Conservation (phyloP, 805 yeast genomes). For the Metschnikowia bowlesiae region DNA sequence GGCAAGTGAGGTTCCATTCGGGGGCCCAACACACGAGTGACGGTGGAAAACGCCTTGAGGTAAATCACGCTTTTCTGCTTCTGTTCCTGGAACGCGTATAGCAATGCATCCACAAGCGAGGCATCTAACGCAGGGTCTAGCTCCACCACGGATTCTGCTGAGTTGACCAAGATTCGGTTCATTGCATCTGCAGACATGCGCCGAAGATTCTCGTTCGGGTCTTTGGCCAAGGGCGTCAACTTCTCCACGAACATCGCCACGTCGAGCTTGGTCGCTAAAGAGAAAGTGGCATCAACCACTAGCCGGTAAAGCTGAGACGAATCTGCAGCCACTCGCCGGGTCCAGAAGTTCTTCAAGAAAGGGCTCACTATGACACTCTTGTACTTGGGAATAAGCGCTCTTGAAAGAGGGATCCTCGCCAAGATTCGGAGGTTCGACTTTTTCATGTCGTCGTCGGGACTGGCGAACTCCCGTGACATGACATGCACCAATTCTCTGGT, state of each 20-base stretch:
- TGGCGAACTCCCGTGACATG: conserved; percentile 63
- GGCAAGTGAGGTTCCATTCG: conserved; percentile 69
- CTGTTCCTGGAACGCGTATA: conserved; percentile 81
- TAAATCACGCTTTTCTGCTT: conserved; percentile 49
- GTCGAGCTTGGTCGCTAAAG: conserved; percentile 65
- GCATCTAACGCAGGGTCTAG: conserved; percentile 60
- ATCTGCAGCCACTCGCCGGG: conserved; percentile 72
- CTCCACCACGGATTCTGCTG: conserved; percentile 40
- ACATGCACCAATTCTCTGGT: conserved; percentile 69
- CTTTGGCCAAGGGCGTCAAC: conserved; percentile 60
- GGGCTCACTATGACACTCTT: conserved; percentile 49
- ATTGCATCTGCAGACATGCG: conserved; percentile 73
- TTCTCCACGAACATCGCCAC: conserved; percentile 54
- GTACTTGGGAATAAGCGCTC: conserved; percentile 47
- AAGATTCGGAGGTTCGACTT: conserved; percentile 65
- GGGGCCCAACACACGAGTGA: conserved; percentile 55
- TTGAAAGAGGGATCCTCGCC: conserved; percentile 59
- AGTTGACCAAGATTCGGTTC: conserved; percentile 46
- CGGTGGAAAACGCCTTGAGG: conserved; percentile 59
- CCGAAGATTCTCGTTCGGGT: conserved; percentile 77
- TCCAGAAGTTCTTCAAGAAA: conserved; percentile 76
- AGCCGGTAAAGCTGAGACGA: conserved; percentile 44
- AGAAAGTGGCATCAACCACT: conserved; percentile 69
- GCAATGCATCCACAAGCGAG: conserved; percentile 70
- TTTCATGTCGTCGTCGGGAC: conserved; percentile 88